phyloP scores from a whole-genome alignment of 768 basidiomycete species.

The Piloderma croceum region DNA sequence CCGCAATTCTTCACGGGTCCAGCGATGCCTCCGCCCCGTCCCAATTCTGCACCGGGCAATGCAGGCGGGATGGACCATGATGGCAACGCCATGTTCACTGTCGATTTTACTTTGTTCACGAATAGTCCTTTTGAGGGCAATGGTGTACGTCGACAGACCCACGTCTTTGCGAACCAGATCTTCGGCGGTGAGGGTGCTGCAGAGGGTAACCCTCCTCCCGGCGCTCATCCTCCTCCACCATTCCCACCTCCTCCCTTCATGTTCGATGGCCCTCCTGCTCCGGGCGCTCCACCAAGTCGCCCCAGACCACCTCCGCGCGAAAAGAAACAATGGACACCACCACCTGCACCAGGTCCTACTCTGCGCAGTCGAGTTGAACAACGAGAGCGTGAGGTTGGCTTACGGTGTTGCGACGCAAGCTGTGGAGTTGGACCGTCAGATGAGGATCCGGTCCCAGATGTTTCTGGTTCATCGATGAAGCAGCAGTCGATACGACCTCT shows the following conservation, averaged over 20 bases:
- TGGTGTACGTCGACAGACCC: too few relatives aligned
- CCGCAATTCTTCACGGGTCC: too few relatives aligned
- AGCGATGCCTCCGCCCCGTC: too few relatives aligned
- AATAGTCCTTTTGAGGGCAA: too few relatives aligned
- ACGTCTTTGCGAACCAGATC: too few relatives aligned
- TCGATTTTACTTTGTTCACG: too few relatives aligned
- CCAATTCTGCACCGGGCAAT: too few relatives aligned
- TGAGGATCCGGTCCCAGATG: conserved; percentile 50
- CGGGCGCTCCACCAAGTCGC: conserved; percentile 7
- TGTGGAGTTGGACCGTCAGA: conserved; percentile 75
- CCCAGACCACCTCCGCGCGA: conserved; percentile 29
- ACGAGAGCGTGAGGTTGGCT: conserved; percentile 63
- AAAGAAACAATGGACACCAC: conserved; percentile 50
- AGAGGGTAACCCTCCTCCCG: conserved; percentile 2
- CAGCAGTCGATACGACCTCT: conserved; percentile 20
- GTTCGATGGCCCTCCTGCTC: conserved; percentile 13
- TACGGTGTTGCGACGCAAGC: conserved; percentile 66
- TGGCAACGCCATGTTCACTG: too few relatives aligned
- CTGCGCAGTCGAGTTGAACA: conserved; percentile 70
- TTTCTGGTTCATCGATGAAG: conserved; percentile 18
- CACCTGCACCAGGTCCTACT: conserved; percentile 61
- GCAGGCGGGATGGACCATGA: too few relatives aligned
- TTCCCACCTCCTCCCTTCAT: conserved; percentile 6
- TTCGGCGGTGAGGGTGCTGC: too few relatives aligned
- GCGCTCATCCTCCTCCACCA: too few relatives aligned